Conservation (phyloP, 768 basidiomycete genomes). For the Flagelloscypha sp. region DNA sequence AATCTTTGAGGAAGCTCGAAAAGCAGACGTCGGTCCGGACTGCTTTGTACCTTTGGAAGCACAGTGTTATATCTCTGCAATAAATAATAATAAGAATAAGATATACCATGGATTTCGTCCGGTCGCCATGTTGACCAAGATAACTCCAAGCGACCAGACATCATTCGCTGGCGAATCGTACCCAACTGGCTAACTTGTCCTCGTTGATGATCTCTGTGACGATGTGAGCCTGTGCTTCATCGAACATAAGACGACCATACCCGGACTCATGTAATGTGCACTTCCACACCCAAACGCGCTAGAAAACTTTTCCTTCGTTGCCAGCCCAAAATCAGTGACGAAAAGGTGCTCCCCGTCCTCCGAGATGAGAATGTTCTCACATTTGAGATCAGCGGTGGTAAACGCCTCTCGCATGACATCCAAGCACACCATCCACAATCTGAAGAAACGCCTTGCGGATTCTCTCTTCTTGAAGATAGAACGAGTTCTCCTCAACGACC, state of each 20-base stretch:
- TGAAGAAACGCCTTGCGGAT: constrained; percentile 69
- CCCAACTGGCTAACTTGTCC: too few relatives aligned
- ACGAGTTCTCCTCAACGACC: constrained; percentile 50
- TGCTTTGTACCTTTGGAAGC: too few relatives aligned
- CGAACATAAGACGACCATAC: constrained; percentile 25
- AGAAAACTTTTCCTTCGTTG: constrained; percentile 37
- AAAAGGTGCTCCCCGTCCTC: constrained; percentile 43
- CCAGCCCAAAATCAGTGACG: constrained; percentile 76
- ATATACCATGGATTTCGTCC: constrained; percentile 51
- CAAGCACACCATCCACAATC: constrained; percentile 69
- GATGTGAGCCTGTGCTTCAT: too few relatives aligned
- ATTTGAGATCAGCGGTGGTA: constrained; percentile 86
- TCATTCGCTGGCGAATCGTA: constrained; percentile 49
- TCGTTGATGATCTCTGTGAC: too few relatives aligned
- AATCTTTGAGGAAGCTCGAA: constrained; percentile 35
- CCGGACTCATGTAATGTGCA: constrained; percentile 63
- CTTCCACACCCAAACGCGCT: constrained; percentile 52
- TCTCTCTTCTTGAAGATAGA: constrained; percentile 48
- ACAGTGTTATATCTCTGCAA: too few relatives aligned
- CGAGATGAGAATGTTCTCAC: constrained; percentile 67
- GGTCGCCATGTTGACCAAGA: constrained; percentile 51
- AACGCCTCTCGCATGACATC: constrained; percentile 63
- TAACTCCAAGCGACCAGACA: constrained; percentile 42
- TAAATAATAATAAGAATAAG: too few relatives aligned
- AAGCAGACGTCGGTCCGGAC: constrained; percentile 44